Base-by-base conservation (phyloP, 495 filamentous ascomycete species). In the Aspergillus kassunensis region DNA sequence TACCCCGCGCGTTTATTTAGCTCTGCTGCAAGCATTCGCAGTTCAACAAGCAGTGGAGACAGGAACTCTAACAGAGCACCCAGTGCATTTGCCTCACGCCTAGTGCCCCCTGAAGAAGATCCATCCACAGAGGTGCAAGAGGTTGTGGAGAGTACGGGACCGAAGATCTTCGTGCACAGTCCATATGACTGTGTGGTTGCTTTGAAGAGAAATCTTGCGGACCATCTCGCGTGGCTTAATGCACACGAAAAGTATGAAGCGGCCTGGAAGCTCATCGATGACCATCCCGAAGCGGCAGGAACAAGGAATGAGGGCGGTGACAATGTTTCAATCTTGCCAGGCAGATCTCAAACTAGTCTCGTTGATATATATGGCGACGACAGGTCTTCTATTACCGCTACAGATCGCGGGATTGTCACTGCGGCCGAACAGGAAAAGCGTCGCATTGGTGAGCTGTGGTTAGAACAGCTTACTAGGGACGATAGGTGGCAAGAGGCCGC, bases 91-190 rank as follows among this genome's bases (percentile, higher is more conserved):
- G 61, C 61, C 35, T 78, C 78, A 20, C 66, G 60, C 42, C 55
- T 61, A 15, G 18, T 67, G 21, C 55, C 61, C 4, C 35, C 42
- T 4, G 64, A 69, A 6, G 70, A 70, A 12, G 30, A 59, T 24
- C 55, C 66, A 18, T 55, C 72, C 7, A 73, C 71, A 45, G 71
- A 75, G 51, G 51, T 71, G 1, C 67, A 76, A 39, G 74, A 76
- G 51, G 61, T 75, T 37, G 61, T 72, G 15, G 66, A 67, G 15
- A 82, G 82, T 13, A 79, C 83, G 6, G 91, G 93, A 0, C 79
- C 91, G 54, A 97, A 97, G 58, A 89, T 98, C 21, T 96, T 96
- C 63, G 87, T 98, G 25, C 90, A 95, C 44, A 97, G 91, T 59
- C 95, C 95, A 1, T 98, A 93, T 57, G 93, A 98, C 69, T 95